Evolutionary conservation across 495 filamentous ascomycete genomes (phyloP), one percentile per base, ranked within the genome.

Genomic region (Margaritispora aquatica): DNA sequence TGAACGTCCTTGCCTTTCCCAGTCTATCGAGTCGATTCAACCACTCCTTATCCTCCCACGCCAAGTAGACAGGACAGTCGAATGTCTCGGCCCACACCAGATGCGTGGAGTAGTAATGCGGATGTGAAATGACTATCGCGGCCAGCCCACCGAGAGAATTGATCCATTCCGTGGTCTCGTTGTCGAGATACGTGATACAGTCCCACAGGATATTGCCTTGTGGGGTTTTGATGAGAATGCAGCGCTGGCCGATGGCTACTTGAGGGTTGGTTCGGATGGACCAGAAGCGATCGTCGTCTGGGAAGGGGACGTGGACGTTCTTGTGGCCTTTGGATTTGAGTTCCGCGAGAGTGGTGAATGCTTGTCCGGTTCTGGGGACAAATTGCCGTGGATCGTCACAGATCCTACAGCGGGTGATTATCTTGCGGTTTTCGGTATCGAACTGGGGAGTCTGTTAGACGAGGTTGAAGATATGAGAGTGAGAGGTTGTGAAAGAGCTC

Each of bases 341-440:
- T n/a, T 49, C 51, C 2, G 59, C 9, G 8, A 66, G 55, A 0
- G 78, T 83, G 0, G 80, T 87, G 73, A 86, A 89, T 26, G 73
- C 66, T 61, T 84, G 82, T 19, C 85, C 85, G 0, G 77, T 70
- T 0, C 77, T 73, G 2, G 83, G 83, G 0, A 87, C 80, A 67
- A 80, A 92, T 71, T 91, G 88, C 5, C 88, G 79, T 1, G 87
- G 78, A 67, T 85, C 87, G 71, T 91, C 88, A 70, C 88, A 92
- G 58, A 92, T 89, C 53, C 82, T 80, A 74, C 88, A 92, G 5
- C 71, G 76, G 19, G 67, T 73, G 20, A 81, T 73, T 13, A 73
- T 41, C n/a, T 60, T 41, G 17, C 68, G 68, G 59, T 75, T 71
- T 0, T 76, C 41, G 7, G 72, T 73, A 22, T 84, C 79, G 70